A percentile compares a stretch with the other conserved stretches of the same genome.
Conservation (phyloP, 352 stramenopile genomes). For the Phytophthora capsici region DNA sequence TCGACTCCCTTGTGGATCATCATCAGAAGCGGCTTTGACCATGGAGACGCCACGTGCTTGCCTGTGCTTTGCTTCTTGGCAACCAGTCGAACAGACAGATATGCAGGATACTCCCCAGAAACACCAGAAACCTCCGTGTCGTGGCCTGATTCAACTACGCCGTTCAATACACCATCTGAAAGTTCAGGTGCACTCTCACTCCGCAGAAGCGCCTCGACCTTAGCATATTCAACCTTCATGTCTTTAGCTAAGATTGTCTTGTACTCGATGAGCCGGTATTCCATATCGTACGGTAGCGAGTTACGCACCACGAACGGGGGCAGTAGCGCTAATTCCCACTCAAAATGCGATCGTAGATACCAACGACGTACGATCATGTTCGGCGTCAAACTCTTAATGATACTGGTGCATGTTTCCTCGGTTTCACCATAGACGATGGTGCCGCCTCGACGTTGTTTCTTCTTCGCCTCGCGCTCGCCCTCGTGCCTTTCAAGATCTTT, state of each 20-base stretch:
- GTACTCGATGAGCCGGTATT: constrained; percentile 89
- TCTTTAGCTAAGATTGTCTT: constrained; percentile 59
- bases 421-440: constrained; percentile 82
- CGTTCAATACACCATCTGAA: constrained; percentile 50
- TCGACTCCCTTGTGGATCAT: constrained; percentile 77
- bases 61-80: constrained; percentile 41
- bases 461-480: constrained; percentile 49
- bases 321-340: constrained; percentile 82
- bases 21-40: constrained; percentile 89
- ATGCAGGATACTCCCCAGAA: constrained; percentile 71
- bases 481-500: constrained; percentile 67
- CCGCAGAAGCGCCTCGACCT: constrained; percentile 65
- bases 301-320: constrained; percentile 89
- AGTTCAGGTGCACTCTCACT: constrained; percentile 36
- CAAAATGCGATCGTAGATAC: constrained; percentile 76
- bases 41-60: constrained; percentile 50
- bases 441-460: constrained; percentile 61
- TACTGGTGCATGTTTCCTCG: constrained; percentile 74
- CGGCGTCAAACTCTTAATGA: constrained; percentile 75
- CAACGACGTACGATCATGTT: constrained; percentile 81
- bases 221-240: constrained; percentile 60
- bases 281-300: constrained; percentile 83
- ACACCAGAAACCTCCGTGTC: constrained; percentile 81
- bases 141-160: constrained; percentile 69
- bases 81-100: constrained; percentile 73